Evolutionary conservation across 139 green algal species (phyloP), one percentile per base, ranked within the genome.

Genomic region (Chlamydomonas sphaeroides): DNA sequence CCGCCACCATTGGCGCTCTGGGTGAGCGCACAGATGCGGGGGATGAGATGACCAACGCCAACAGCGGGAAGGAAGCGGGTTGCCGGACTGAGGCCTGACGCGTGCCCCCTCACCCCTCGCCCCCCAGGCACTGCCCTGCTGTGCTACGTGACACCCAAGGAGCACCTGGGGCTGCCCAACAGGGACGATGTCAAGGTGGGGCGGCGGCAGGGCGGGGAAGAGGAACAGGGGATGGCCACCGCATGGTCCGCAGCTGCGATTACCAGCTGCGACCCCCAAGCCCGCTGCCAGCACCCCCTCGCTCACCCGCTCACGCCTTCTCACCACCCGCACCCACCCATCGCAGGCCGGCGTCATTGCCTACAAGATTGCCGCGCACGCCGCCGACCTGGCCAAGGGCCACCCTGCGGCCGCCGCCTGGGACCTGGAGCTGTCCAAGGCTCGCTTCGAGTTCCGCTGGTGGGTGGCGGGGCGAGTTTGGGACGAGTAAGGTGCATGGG

Each of bases 101-200:
- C 49, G 23, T 57, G 35, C 57, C 56, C 30, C 41, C 76, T 63
- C n/a, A 5, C 69, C 30, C 48, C 49, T 32, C 48, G n/a, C n/a
- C n/a, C 33, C 1, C 49, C 90, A 89, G 93, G 95, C 65, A 99
- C 96, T 0, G 96, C 97, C 1, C 91, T 99, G 88, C 91, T 99
- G 80, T 99, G 96, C 89, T 99, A 99, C 88, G 96, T 99, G 66
- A 99, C 96, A 0, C 96, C 96, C 23, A 99, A 99, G 93, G 96
- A 99, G 95, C 96, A 99, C 88, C 89, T 99, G 87, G 96, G 96
- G 21, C 92, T 99, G 88, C 96, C 96, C 28, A 80, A 91, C 68
- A 72, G 87, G 33, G 87, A 91, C 48, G 87, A 91, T 56, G 87
- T 91, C 48, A 91, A 91, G 86, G 76, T 83, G 26, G 0, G 63